These are phyloP conservation scores for Salix dunnii DNA, from an alignment of 345 rosid genomes.

Conservation along the genomic window DNA sequence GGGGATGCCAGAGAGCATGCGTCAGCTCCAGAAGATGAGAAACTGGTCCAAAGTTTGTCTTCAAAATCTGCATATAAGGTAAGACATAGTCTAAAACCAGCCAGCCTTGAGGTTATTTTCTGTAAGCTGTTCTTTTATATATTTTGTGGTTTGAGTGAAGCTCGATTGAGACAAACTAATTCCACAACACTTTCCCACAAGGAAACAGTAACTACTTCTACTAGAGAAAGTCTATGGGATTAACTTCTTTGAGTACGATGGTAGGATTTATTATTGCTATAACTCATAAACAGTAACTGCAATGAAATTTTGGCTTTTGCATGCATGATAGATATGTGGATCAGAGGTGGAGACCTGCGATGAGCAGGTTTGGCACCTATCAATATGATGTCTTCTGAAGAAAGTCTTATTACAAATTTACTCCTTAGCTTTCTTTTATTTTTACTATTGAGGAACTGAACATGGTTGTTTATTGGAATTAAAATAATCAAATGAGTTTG, in stretches of 20 bases:
- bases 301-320: not conserved
- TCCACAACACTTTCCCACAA: not conserved
- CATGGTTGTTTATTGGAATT: not conserved
- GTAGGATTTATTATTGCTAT: not conserved
- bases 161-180: not conserved
- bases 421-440: not conserved
- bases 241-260: not conserved
- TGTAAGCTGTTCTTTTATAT: not conserved
- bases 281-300: not conserved
- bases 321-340: not conserved
- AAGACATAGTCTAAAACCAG: conserved; percentile 6
- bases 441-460: not conserved
- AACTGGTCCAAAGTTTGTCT: conserved; percentile 12
- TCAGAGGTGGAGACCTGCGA: not conserved
- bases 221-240: not conserved
- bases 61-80: conserved; percentile 19
- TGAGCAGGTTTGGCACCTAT: no score
- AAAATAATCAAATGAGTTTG: not conserved
- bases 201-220: not conserved
- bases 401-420: no score
- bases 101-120: conserved; percentile 21
- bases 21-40: conserved; percentile 12
- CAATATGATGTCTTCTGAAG: not conserved
- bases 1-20: conserved; percentile 16
- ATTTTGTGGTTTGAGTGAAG: not conserved